These are phyloP conservation scores for Fagus crenata DNA, from an alignment of 306 rosid species.

Conservation along the genomic window DNA sequence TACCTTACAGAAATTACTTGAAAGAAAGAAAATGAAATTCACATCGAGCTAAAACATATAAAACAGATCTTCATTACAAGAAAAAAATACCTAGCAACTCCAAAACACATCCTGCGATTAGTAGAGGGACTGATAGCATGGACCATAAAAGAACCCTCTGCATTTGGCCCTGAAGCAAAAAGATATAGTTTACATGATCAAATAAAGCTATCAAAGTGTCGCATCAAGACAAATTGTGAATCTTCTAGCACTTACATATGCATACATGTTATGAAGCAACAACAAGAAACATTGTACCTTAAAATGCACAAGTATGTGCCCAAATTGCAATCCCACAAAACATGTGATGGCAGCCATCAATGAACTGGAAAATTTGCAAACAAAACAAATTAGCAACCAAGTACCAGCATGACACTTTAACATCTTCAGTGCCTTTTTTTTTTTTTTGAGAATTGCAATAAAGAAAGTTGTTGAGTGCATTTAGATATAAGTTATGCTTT, in stretches of 20 bases:
- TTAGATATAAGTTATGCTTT: not conserved
- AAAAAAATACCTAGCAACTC: constrained; percentile 54
- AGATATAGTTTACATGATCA: constrained; percentile 23
- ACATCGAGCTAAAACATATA: not conserved
- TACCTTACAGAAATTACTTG: constrained; percentile 26
- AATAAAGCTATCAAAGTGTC: constrained; percentile 13
- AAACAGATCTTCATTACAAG: constrained; percentile 5
- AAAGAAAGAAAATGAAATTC: constrained; percentile 15
- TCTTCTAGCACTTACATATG: not conserved
- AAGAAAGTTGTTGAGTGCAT: not conserved
- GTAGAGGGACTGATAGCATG: constrained; percentile 47
- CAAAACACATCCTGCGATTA: constrained; percentile 54
- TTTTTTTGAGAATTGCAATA: not conserved
- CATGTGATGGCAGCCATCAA: constrained; percentile 80
- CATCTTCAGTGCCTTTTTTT: not conserved
- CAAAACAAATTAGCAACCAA: constrained; percentile 34
- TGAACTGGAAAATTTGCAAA: constrained; percentile 52
- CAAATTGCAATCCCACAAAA: constrained; percentile 64
- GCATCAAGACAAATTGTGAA: constrained; percentile 1
- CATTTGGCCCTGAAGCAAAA: constrained; percentile 53
- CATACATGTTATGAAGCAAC: constrained; percentile 2
- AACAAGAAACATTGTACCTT: constrained; percentile 41
- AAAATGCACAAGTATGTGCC: constrained; percentile 63
- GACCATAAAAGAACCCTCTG: constrained; percentile 60
- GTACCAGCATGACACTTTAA: not conserved